These are phyloP conservation scores for Penicillium tannophilum DNA, from an alignment of 495 filamentous ascomycete genomes.

Conservation along the genomic window DNA sequence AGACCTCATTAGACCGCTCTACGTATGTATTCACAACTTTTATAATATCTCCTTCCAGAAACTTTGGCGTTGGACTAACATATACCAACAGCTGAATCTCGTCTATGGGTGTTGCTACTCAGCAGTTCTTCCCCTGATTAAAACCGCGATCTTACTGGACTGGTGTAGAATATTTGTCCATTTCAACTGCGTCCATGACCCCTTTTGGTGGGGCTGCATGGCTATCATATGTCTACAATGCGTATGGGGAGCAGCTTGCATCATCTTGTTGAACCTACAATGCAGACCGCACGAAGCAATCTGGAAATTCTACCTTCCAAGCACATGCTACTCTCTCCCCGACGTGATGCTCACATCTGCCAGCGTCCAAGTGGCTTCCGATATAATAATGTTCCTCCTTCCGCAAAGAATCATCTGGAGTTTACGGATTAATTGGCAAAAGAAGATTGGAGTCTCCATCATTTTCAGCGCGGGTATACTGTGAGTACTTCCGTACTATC, in stretches of 20 bases:
- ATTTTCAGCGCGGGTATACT: slow-evolving; percentile 45
- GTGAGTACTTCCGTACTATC: slow-evolving; percentile 24
- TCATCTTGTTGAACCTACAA: slow-evolving; percentile 25
- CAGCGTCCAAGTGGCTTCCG: slow-evolving; percentile 40
- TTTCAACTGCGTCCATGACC: slow-evolving; percentile 13
- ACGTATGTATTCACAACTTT: slow-evolving; percentile 7
- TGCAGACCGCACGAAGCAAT: slow-evolving; percentile 24
- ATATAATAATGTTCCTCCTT: slow-evolving; percentile 40
- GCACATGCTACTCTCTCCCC: slow-evolving; percentile 26
- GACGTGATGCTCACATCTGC: slow-evolving; percentile 32
- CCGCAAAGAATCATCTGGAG: slow-evolving; percentile 41
- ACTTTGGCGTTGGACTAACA: neutral
- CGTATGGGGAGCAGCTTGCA: slow-evolving; percentile 18
- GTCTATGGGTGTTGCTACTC: slow-evolving; percentile 29
- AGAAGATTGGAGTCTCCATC: slow-evolving; percentile 45
- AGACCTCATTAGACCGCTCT: slow-evolving; percentile 21
- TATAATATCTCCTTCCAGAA: neutral
- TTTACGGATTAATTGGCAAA: slow-evolving; percentile 36
- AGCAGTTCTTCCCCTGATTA: slow-evolving; percentile 20
- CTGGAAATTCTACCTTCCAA: slow-evolving; percentile 23
- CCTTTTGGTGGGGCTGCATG: slow-evolving; percentile 27
- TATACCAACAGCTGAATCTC: slow-evolving; percentile 14
- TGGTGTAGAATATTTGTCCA: slow-evolving; percentile 28
- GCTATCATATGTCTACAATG: slow-evolving; percentile 20
- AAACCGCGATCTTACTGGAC: slow-evolving; percentile 25